Evolutionary conservation across 192 early-diverging fungal species (phyloP), one percentile per base, ranked within the genome.

Genomic region (Coemansia sp.): DNA sequence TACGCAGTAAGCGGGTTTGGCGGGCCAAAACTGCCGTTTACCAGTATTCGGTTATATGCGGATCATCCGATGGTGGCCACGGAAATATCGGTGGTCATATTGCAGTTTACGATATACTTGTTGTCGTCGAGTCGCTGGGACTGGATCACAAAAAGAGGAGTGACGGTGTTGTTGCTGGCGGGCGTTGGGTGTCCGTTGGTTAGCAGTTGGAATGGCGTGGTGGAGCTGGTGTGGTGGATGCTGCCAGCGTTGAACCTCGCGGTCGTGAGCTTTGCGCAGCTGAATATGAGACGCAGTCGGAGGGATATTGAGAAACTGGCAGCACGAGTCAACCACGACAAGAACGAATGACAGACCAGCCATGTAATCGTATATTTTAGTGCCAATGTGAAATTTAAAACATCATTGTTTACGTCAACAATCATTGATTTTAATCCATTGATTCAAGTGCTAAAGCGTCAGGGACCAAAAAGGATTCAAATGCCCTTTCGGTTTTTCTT

Each of bases 231-330:
- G 10, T 78, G 75, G 75, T 78, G 75, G 75, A 39, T 66, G 9
- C 38, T 78, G 26, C 75, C 75, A 0, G 62, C 47, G 3, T 18
- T 73, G 39, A 68, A 73, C 38, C 64, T 78, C 20, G 60, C 55
- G 7, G 32, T 71, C 35, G 63, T 49, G 3, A 54, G 70, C 43
- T 78, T 69, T 22, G 75, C 70, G 0, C 75, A 78, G 48, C 61
- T 78, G 8, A 78, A 78, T 52, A 78, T 78, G 75, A 48, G 70
- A 6, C 69, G 75, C 41, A 78, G 69, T 24, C 58, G 59, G 26
- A 16, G 51, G 12, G 63, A 51, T 7, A 66, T 78, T n/a, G 63
- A 69, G 29, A 45, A 16, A 6, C 56, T 78, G 1, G 61, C 69
- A 8, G 53, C 62, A 20, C 54, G 43, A 41, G 39, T 43, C 29